These are phyloP conservation scores for Neurospora sp. DNA, from an alignment of 495 filamentous ascomycete genomes.

Conservation along the genomic window DNA sequence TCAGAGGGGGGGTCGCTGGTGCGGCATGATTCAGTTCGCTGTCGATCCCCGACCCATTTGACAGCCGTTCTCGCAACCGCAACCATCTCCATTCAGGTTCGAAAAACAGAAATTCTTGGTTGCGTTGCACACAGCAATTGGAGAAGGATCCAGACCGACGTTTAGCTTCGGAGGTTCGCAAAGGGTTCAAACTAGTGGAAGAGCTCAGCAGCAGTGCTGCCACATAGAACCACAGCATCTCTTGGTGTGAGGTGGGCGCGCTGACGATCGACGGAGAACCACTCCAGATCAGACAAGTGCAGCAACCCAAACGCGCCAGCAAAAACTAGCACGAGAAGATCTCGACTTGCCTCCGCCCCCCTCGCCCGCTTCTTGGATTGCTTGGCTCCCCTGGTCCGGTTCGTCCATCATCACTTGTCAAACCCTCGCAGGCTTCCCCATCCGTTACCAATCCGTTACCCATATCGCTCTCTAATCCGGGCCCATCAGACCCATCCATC, in stretches of 20 bases:
- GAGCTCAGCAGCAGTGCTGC: not conserved
- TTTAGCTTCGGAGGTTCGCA: not conserved
- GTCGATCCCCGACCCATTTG: not conserved
- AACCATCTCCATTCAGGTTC: not conserved
- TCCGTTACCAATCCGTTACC: not conserved
- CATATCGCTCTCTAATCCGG: not conserved
- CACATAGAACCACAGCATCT: not conserved
- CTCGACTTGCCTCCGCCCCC: conserved; percentile 23
- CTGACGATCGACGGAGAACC: conserved; percentile 2
- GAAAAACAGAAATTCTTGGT: not conserved
- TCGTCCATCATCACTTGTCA: not conserved
- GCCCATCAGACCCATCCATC: not conserved
- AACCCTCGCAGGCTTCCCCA: not conserved
- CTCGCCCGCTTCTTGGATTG: not conserved
- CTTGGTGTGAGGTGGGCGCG: not conserved
- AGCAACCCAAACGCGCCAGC: conserved; percentile 1
- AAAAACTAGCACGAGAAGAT: conserved; percentile 12
- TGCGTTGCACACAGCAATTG: not conserved
- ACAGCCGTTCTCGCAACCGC: not conserved
- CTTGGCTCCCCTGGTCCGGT: not conserved
- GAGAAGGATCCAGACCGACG: not conserved
- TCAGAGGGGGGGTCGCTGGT: not conserved
- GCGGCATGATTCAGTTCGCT: not conserved
- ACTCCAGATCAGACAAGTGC: not conserved
- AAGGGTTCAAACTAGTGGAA: not conserved